phyloP scores from a whole-genome alignment of 2,329 filamentous ascomycete genomes.

The Calonectria pseudoturangicola region DNA sequence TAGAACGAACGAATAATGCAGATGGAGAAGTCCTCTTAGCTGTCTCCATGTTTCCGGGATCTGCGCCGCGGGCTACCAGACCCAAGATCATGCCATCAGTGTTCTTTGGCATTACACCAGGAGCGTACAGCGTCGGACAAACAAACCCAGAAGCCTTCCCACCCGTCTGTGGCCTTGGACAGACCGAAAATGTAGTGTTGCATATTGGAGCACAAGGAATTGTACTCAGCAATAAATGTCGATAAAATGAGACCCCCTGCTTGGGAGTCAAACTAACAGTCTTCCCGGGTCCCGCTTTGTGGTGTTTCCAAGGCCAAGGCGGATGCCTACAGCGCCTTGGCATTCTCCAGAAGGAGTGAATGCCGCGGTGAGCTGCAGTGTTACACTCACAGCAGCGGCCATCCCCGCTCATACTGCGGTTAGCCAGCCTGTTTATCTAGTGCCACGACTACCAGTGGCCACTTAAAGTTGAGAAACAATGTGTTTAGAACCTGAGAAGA shows the following conservation, averaged over 20 bases:
- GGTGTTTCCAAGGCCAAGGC: not conserved
- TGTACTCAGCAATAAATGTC: not conserved
- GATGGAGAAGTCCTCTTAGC: not conserved
- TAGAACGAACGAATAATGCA: no score
- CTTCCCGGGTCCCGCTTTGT: no score
- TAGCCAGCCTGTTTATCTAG: not conserved
- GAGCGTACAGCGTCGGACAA: not conserved
- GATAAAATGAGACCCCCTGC: not conserved
- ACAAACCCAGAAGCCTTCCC: not conserved
- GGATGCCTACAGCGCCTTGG: not conserved
- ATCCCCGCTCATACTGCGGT: not conserved
- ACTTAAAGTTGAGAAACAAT: not conserved
- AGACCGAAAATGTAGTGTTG: not conserved
- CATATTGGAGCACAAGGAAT: not conserved
- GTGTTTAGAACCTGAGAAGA: not conserved
- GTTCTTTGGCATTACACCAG: not conserved
- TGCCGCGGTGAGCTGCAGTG: not conserved
- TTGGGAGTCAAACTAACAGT: not conserved
- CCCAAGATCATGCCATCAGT: not conserved
- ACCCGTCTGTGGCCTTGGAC: slow-evolving; percentile 19
- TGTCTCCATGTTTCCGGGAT: no score
- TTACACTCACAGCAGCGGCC: not conserved
- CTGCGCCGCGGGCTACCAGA: not conserved
- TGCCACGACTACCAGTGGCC: not conserved
- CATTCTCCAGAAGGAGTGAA: not conserved